A percentile compares a stretch with the other conserved stretches of the same genome.
These are phyloP conservation scores for Phaffomyces thermotolerans DNA, from an alignment of 805 yeast species.

Conservation along the genomic window DNA sequence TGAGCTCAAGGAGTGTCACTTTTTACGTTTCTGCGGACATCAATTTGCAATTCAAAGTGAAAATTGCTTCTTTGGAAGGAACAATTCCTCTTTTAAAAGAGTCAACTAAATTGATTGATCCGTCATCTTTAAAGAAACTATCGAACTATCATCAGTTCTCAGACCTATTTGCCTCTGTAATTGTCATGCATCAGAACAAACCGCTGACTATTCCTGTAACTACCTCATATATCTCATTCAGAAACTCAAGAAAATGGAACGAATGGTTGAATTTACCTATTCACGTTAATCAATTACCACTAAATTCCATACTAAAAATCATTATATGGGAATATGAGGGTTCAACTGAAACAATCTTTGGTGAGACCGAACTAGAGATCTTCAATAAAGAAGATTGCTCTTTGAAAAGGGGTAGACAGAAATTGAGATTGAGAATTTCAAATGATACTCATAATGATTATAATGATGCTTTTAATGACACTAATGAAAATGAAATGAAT, in stretches of 20 bases:
- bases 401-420: slow-evolving; percentile 66
- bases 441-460: background rate
- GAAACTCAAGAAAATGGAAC: slow-evolving; percentile 50
- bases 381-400: slow-evolving; percentile 56
- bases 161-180: slow-evolving; percentile 38
- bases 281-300: slow-evolving; percentile 60
- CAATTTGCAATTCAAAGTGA: slow-evolving; percentile 40
- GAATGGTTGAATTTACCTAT: slow-evolving; percentile 72
- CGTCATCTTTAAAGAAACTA: slow-evolving; percentile 34
- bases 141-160: slow-evolving; percentile 32
- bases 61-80: slow-evolving; percentile 42
- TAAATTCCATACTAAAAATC: slow-evolving; percentile 52
- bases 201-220: slow-evolving; percentile 43
- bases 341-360: slow-evolving; percentile 46
- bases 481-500: slow-evolving; percentile 33
- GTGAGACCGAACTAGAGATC: slow-evolving; percentile 49
- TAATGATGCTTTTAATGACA: slow-evolving; percentile 14
- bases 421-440: slow-evolving; percentile 38
- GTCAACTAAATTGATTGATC: slow-evolving; percentile 41
- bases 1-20: slow-evolving; percentile 35
- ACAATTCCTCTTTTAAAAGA: slow-evolving; percentile 31
- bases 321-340: slow-evolving; percentile 63
- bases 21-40: slow-evolving; percentile 54
- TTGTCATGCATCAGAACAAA: slow-evolving; percentile 36
- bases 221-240: slow-evolving; percentile 42